Percentiles rank a stretch among this genome's conserved stretches.
Evolutionary conservation across 371 early-diverging fungal genomes (phyloP).

Genomic region (Amoeboaphelidium occidentale): DNA sequence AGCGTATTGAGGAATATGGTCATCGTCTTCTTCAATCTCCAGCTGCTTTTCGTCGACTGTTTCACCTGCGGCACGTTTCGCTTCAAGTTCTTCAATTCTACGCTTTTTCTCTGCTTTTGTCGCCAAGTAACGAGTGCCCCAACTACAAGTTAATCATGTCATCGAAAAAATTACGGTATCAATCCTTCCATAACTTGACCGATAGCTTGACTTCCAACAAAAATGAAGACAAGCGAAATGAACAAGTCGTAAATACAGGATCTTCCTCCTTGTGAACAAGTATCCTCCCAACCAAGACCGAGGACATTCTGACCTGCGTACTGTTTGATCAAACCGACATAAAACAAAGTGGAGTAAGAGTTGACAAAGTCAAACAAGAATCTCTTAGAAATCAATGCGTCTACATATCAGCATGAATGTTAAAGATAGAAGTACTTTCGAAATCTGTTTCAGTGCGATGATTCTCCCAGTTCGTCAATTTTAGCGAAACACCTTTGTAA

Average conservation of each 20-base stretch:
- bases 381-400: constrained; percentile 22
- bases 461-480: constrained; percentile 22
- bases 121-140: too few relatives aligned
- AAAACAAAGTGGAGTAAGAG: constrained; percentile 25
- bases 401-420: constrained; percentile 5
- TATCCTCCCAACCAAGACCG: constrained; percentile 8
- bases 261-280: constrained; percentile 1
- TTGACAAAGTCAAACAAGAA: constrained; percentile 29
- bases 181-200: constrained; percentile 16
- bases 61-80: constrained; percentile 1
- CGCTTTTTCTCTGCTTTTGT: constrained; percentile 6
- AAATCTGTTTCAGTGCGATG: constrained; percentile 18
- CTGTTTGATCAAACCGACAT: constrained; percentile 23
- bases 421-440: constrained; percentile 10
- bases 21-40: constrained; percentile 1
- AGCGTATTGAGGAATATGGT: constrained; percentile 16
- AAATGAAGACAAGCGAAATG: constrained; percentile 26
- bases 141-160: background rate
- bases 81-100: constrained; percentile 3
- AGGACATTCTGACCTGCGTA: constrained; percentile 1
- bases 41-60: background rate
- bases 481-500: background rate
- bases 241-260: constrained; percentile 23
- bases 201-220: constrained; percentile 23
- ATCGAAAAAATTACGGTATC: constrained; percentile 10